Base-by-base conservation (phyloP, 208 protist genomes). In the Wallacemonas sp. region DNA sequence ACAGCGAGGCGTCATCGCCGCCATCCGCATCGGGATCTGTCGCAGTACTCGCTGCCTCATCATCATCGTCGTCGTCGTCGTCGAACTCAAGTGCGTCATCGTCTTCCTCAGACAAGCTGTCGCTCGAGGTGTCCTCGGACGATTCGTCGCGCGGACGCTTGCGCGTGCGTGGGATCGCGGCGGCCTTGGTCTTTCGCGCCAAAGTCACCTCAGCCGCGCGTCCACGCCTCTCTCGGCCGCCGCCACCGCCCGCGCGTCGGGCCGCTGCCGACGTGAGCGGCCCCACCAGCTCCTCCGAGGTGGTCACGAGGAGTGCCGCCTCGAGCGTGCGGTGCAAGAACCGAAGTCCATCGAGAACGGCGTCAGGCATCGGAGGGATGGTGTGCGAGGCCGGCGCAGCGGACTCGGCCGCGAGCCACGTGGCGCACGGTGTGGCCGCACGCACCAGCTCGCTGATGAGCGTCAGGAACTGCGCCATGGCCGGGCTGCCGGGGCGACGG, bases 21-120 rank as follows among this genome's bases (percentile, higher is more conserved):
- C 65, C 95, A 89, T 81, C 98, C 92, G 77, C 98, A 92, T 96
- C 97, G 96, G 84, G 91, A 81, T 88, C 7, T 7, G 7, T 41
- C 10, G 36, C 7, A 41, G 36, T 16, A 7, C 10, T 41, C 36
- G 7, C 98, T 91, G 74, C 95, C 93, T 86, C 98, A 87, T 82
- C 97, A 95, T 87, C 88, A 54, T 67, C 85, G 32, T 95, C 90
- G 36, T 79, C 79, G 48, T 86, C 89, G 78, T 98, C 44, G n/a
- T 49, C 44, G 18, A 49, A 18, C 0, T 25, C 20, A 23, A 16
- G 44, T 16, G 7, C 44, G 5, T 49, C 44, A 7, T 49, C 44
- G 5, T 49, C 44, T 16, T 49, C 44, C 16, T 49, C 44, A 26
- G 44, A 23, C 7, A 55, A 33, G 8, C 7, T 5, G 31, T 59